Conservation (phyloP, 768 basidiomycete species). For the Suillus decipiens region DNA sequence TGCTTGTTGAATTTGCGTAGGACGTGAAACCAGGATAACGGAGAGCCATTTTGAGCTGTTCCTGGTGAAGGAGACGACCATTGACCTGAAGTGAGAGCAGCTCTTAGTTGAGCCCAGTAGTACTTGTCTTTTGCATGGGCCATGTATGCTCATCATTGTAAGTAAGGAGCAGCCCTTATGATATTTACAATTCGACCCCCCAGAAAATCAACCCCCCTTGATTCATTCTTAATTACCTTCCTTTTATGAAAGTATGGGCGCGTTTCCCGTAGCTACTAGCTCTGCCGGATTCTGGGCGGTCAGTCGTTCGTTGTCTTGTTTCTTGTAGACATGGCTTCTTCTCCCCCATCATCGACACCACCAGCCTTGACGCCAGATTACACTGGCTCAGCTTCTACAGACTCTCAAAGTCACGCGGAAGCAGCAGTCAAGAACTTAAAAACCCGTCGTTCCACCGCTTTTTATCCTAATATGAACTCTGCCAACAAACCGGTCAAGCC, state of each 20-base stretch:
- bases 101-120: constrained; percentile 77
- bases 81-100: constrained; percentile 68
- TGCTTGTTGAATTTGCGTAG: constrained; percentile 89
- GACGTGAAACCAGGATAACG: constrained; percentile 74
- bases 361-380: constrained; percentile 63
- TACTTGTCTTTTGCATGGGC: constrained; percentile 63
- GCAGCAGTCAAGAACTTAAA: constrained; percentile 40
- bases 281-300: constrained; percentile 8
- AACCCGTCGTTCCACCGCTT: constrained; percentile 67
- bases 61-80: constrained; percentile 69
- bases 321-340: constrained; percentile 27
- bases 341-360: constrained; percentile 46
- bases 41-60: constrained; percentile 51
- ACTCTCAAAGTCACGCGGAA: constrained; percentile 32
- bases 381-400: constrained; percentile 44
- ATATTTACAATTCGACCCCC: constrained; percentile 13
- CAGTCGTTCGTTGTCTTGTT: constrained; percentile 1
- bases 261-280: neutral
- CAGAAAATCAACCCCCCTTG: neutral
- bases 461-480: constrained; percentile 75
- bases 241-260: neutral
- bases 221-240: neutral
- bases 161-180: constrained; percentile 14
- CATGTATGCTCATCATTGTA: constrained; percentile 28
- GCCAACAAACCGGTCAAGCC: constrained; percentile 77